These are phyloP conservation scores for Suillus subaureus DNA, from an alignment of 768 basidiomycete species.

Conservation along the genomic window DNA sequence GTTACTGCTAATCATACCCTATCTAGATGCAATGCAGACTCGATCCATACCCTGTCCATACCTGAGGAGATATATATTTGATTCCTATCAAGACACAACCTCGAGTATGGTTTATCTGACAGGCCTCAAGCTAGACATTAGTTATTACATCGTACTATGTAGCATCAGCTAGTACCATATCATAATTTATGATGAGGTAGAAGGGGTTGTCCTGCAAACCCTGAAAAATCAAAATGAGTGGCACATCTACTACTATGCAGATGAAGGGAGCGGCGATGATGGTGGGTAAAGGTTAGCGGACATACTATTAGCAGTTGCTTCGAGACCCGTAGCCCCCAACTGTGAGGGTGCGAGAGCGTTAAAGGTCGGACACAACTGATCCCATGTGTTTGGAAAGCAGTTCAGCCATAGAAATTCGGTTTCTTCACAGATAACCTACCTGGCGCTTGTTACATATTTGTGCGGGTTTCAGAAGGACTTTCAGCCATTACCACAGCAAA, in stretches of 20 bases:
- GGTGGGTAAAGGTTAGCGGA: constrained; percentile 17
- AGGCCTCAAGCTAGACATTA: neutral
- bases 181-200: neutral
- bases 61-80: neutral
- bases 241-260: too few relatives aligned
- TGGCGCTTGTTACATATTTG: neutral
- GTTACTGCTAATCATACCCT: too few relatives aligned
- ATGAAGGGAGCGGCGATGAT: neutral
- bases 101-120: neutral
- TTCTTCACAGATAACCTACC: neutral
- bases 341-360: constrained; percentile 21
- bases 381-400: constrained; percentile 22
- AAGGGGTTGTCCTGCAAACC: neutral
- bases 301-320: constrained; percentile 23
- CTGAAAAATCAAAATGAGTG: neutral
- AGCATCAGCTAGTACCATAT: neutral
- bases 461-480: constrained; percentile 15
- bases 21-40: too few relatives aligned
- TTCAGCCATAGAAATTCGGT: neutral
- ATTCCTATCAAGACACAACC: neutral
- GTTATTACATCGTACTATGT: neutral
- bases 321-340: constrained; percentile 18
- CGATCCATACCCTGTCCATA: neutral
- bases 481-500: constrained; percentile 36
- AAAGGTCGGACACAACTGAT: constrained; percentile 26